A percentile compares a stretch with the other conserved stretches of the same genome.
These are phyloP conservation scores for Rhazya stricta DNA, from an alignment of 257 asterid species.

Conservation along the genomic window DNA sequence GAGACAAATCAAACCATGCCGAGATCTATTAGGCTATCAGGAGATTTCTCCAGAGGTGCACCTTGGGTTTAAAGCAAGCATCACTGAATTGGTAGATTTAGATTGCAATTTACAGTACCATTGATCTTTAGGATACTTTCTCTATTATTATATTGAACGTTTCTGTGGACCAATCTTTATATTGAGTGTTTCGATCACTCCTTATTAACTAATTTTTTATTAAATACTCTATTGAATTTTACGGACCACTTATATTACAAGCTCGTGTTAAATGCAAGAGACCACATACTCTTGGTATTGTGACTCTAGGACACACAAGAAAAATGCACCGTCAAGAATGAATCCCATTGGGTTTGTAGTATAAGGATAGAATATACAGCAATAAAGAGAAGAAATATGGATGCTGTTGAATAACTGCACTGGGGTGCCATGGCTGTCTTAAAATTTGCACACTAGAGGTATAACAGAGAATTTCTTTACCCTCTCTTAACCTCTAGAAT, in stretches of 20 bases:
- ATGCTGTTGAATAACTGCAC: slow-evolving; percentile 4
- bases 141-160: too few species aligned
- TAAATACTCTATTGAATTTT: too few species aligned
- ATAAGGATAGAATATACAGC: neutral
- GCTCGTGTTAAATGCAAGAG: too few species aligned
- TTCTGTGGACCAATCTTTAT: too few species aligned
- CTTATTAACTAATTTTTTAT: too few species aligned
- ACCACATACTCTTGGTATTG: too few species aligned
- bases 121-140: too few species aligned
- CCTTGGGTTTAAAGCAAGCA: too few species aligned
- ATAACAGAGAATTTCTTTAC: neutral
- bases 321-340: neutral
- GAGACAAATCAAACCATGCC: slow-evolving; percentile 3
- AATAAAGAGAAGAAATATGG: neutral
- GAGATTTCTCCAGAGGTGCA: neutral
- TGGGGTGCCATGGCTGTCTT: neutral
- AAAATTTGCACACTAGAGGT: neutral
- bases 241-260: too few species aligned
- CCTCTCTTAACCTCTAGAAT: slow-evolving; percentile 11
- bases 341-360: neutral
- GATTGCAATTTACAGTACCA: too few species aligned
- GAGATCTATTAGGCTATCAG: slow-evolving; percentile 5
- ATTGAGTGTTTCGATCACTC: too few species aligned
- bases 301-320: neutral
- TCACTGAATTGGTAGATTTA: neutral